These are phyloP conservation scores for Sordaria brevicollis DNA, from an alignment of 495 filamentous ascomycete species.

Conservation along the genomic window DNA sequence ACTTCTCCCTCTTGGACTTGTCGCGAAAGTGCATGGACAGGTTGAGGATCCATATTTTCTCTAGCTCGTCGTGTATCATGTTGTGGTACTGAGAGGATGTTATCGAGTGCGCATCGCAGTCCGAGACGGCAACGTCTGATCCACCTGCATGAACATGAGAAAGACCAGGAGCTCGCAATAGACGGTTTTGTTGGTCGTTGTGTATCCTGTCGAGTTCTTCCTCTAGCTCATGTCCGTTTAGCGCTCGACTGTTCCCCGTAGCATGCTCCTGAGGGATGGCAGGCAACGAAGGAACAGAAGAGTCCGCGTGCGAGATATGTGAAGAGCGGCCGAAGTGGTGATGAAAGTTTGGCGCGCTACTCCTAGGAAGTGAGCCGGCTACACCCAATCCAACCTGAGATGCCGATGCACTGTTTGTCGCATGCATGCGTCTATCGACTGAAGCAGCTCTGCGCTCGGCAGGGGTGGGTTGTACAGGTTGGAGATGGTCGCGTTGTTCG, in stretches of 20 bases:
- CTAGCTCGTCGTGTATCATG: constrained; percentile 68
- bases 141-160: constrained; percentile 1
- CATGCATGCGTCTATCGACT: constrained; percentile 50
- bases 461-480: constrained; percentile 46
- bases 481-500: constrained; percentile 62
- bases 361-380: constrained; percentile 24
- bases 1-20: constrained; percentile 89
- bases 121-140: constrained; percentile 15
- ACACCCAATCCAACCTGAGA: background rate
- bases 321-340: constrained; percentile 9
- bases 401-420: constrained; percentile 18
- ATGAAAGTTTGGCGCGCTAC: constrained; percentile 35
- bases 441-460: constrained; percentile 67
- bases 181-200: background rate
- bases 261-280: constrained; percentile 23
- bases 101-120: constrained; percentile 32
- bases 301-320: background rate
- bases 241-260: constrained; percentile 3
- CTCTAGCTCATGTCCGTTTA: constrained; percentile 8
- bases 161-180: background rate
- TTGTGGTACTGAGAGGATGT: constrained; percentile 43
- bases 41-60: constrained; percentile 89
- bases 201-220: constrained; percentile 4
- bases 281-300: constrained; percentile 16
- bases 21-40: constrained; percentile 98